Evolutionary conservation across 2,329 filamentous ascomycete species (phyloP).

Genomic region (Fusarium longipes): DNA sequence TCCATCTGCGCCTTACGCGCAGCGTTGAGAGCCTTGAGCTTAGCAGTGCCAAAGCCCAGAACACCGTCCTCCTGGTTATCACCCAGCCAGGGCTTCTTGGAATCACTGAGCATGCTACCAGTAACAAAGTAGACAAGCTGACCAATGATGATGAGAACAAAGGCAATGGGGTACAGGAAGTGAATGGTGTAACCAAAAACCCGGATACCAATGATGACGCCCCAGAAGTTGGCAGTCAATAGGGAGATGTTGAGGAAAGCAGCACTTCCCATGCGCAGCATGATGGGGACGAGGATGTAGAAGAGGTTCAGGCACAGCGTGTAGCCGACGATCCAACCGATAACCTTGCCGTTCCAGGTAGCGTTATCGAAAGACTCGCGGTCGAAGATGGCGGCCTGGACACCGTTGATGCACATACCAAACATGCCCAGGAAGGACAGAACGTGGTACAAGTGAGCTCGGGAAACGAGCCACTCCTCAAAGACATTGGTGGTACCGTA

Average conservation of each 20-base stretch:
- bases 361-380: conserved; percentile 74
- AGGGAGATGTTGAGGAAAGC: conserved; percentile 98
- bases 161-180: conserved; percentile 95
- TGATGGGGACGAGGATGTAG: conserved; percentile 86
- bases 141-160: conserved; percentile 89
- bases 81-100: conserved; percentile 95
- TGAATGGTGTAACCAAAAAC: conserved; percentile 85
- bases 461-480: conserved; percentile 93
- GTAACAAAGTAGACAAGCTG: conserved; percentile 89
- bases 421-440: conserved; percentile 90
- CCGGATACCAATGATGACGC: conserved; percentile 88
- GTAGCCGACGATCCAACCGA: conserved; percentile 89
- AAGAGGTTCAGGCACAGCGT: conserved; percentile 86
- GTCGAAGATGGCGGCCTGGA: conserved; percentile 93
- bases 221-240: conserved; percentile 97
- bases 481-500: conserved; percentile 93
- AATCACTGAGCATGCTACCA: conserved; percentile 84
- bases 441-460: conserved; percentile 90
- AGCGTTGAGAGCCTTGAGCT: conserved; percentile 74
- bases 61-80: conserved; percentile 85
- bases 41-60: conserved; percentile 85
- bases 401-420: conserved; percentile 90
- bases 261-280: conserved; percentile 89
- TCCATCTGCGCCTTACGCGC: conserved; percentile 57
- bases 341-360: conserved; percentile 74